phyloP scores from a whole-genome alignment of 1,284 basidiomycete species.

The Taiwanofungus camphoratus region DNA sequence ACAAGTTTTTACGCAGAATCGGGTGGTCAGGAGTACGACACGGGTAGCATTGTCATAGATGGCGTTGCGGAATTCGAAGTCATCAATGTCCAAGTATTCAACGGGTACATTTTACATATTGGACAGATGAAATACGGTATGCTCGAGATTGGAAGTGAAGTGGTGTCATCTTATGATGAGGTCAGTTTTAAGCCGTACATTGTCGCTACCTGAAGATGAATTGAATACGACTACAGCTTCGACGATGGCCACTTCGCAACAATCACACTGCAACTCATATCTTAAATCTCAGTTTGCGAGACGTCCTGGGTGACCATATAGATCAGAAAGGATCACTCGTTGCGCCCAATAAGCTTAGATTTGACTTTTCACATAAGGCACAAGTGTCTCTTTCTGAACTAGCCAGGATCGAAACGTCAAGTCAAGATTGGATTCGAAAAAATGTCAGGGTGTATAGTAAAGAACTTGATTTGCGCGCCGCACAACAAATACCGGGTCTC shows the following conservation, averaged over 20 bases:
- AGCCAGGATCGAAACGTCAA: constrained; percentile 78
- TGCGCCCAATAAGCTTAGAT: constrained; percentile 91
- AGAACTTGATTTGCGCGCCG: constrained; percentile 79
- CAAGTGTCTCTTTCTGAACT: constrained; percentile 76
- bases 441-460: constrained; percentile 88
- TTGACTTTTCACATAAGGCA: constrained; percentile 97
- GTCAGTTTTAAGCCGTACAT: constrained; percentile 37
- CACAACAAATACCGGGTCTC: constrained; percentile 86
- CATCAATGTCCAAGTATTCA: constrained; percentile 85
- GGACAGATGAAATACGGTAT: constrained; percentile 80
- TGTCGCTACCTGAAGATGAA: no score
- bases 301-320: constrained; percentile 93
- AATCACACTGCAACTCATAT: constrained; percentile 99
- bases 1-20: constrained; percentile 99
- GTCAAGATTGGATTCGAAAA: constrained; percentile 84
- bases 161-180: constrained; percentile 75
- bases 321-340: constrained; percentile 99
- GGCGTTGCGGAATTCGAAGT: constrained; percentile 92
- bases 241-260: constrained; percentile 92
- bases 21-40: constrained; percentile 97
- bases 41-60: constrained; percentile 91
- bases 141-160: constrained; percentile 62
- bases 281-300: constrained; percentile 90
- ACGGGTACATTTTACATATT: constrained; percentile 86
- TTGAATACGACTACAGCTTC: constrained; percentile 46